phyloP scores from a whole-genome alignment of 1,284 basidiomycete genomes.

The Ceraceosorus guamensis region DNA sequence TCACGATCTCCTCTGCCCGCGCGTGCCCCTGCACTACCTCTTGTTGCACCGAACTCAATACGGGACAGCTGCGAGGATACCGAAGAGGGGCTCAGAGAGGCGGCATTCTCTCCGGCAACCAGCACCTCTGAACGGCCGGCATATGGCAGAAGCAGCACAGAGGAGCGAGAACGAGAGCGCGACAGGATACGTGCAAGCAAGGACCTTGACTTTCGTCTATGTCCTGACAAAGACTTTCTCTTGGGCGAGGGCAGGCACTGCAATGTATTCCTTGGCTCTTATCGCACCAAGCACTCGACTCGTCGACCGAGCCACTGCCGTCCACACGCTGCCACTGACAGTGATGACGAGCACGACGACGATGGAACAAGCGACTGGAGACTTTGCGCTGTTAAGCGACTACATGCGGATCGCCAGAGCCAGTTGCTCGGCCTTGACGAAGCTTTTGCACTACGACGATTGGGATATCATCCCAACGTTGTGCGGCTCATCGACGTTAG shows the following conservation, averaged over 20 bases:
- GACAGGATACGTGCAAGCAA: slow-evolving; percentile 28
- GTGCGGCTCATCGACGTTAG: slow-evolving; percentile 38
- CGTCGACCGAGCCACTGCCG: background rate
- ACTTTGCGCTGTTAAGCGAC: slow-evolving; percentile 44
- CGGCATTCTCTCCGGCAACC: background rate
- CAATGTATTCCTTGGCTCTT: slow-evolving; percentile 40
- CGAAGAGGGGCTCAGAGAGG: background rate
- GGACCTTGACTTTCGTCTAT: slow-evolving; percentile 37
- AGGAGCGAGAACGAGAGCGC: slow-evolving; percentile 34
- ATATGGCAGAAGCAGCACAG: slow-evolving; percentile 30
- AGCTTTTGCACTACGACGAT: slow-evolving; percentile 40
- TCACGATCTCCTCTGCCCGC: background rate
- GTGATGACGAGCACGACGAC: background rate
- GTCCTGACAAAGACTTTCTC: slow-evolving; percentile 29
- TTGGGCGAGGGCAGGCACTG: slow-evolving; percentile 44
- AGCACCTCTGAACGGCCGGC: slow-evolving; percentile 26
- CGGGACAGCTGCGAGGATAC: background rate
- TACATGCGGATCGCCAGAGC: slow-evolving; percentile 40
- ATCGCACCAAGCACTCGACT: slow-evolving; percentile 6
- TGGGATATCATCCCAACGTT: slow-evolving; percentile 40
- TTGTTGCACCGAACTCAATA: background rate
- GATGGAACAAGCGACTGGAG: slow-evolving; percentile 17
- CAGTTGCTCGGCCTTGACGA: slow-evolving; percentile 44
- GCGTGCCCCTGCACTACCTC: background rate
- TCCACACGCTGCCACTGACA: background rate